Base-by-base conservation (phyloP, 495 filamentous ascomycete genomes). In the Tuber melanosporum region DNA sequence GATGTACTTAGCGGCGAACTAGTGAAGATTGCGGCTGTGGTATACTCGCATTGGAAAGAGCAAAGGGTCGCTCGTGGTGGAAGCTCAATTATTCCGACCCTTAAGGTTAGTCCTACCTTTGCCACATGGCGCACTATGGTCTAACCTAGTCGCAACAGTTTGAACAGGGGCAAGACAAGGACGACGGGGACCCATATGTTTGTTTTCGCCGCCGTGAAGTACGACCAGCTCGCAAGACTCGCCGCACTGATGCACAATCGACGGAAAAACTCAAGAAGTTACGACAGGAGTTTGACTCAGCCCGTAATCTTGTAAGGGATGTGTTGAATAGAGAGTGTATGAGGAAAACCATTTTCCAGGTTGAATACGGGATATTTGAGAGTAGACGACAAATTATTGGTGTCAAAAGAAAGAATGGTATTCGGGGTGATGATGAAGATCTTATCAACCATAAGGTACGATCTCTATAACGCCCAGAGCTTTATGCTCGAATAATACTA, bases 201-300 rank as follows among this genome's bases (percentile, higher is more conserved):
- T 99, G 95, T 86, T 99, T 99, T 89, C 91, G 95, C 77, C 92
- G 96, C 74, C 92, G 96, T 70, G 95, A 99, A 84, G 93, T 97
- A 47, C 93, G 95, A 62, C 93, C 95, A 84, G 93, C 93, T 71
- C 91, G 95, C 79, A 98, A 98, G 86, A 99, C 95, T 46, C 91
- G 95, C 82, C 92, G 93, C 71, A 89, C 95, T 82, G 96, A 98
- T 87, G 92, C 93, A 26, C 94, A 97, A 83, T 94, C 93, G 80
- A 92, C 91, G 73, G 95, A 99, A 82, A 98, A 97, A 84, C 88
- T 99, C 78, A 94, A 94, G 86, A 92, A 92, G 81, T 87, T 99
- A 79, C 90, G 95, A 77, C 94, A 91, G 83, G 96, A 99, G 84
- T 85, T 98, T 62, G 96, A 98, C 86, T 92, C 95, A 78, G 93